phyloP scores from a whole-genome alignment of 2,329 filamentous ascomycete species.

The Cladosporium oxysporum region DNA sequence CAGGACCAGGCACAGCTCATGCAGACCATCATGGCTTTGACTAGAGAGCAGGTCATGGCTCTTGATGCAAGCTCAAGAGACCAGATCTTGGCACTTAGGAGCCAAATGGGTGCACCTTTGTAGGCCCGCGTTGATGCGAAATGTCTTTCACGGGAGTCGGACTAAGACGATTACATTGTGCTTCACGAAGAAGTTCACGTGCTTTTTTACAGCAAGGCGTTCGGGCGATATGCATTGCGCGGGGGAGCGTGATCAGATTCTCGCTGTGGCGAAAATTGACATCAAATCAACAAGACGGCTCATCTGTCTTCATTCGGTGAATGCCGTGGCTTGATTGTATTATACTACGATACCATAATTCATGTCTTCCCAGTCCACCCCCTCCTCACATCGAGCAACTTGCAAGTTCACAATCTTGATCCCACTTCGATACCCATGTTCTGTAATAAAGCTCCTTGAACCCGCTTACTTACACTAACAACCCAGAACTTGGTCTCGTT shows the following conservation, averaged over 20 bases:
- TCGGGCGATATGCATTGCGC: constrained; percentile 1
- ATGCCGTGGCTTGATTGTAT: neutral
- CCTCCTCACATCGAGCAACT: neutral
- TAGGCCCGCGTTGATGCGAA: neutral
- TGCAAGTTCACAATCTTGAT: neutral
- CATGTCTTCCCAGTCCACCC: neutral
- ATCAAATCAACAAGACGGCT: neutral
- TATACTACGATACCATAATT: neutral
- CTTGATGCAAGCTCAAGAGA: constrained; percentile 65
- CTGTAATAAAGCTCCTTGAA: constrained; percentile 31
- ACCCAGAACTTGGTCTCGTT: constrained; percentile 33
- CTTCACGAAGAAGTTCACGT: neutral
- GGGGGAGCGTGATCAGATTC: neutral
- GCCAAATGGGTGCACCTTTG: constrained; percentile 51
- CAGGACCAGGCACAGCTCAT: constrained; percentile 72
- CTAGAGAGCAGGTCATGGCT: constrained; percentile 76
- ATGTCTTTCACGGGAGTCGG: neutral
- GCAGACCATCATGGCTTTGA: constrained; percentile 77
- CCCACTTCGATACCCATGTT: constrained; percentile 32
- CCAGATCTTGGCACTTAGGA: constrained; percentile 77
- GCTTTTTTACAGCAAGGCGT: constrained; percentile 15
- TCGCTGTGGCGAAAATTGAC: neutral
- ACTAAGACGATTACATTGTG: too few species aligned
- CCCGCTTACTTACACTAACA: constrained; percentile 23
- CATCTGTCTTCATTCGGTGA: neutral